phyloP scores from a whole-genome alignment of 176 grass and related monocot genomes.

The Oryza australiensis region DNA sequence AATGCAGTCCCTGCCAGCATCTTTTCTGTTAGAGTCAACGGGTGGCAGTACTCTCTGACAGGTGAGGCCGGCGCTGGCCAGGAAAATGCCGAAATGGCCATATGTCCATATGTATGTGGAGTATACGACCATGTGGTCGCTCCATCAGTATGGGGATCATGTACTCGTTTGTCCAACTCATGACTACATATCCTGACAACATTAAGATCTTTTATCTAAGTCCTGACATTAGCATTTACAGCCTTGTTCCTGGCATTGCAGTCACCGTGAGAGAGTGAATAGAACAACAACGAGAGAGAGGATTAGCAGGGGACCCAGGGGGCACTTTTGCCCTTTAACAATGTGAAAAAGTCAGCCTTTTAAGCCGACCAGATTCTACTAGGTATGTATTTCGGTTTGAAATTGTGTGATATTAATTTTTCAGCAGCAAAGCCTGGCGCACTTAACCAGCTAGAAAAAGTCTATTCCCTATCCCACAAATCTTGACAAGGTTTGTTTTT shows the following conservation, averaged over 20 bases:
- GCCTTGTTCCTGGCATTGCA: background rate
- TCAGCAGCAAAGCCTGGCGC: no score
- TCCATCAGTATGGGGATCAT: background rate
- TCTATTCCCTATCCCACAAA: no score
- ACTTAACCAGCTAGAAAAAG: no score
- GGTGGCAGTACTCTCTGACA: background rate
- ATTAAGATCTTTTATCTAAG: background rate
- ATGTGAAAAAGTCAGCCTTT: no score
- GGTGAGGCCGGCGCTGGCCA: background rate
- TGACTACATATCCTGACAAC: background rate
- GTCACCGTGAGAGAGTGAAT: background rate
- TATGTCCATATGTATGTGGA: background rate
- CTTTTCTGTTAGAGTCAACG: background rate
- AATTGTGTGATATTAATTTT: no score
- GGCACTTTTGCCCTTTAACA: no score
- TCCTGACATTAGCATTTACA: constrained; percentile 8
- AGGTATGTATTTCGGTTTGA: no score
- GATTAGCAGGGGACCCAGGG: no score
- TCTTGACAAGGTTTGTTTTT: no score
- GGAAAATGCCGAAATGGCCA: background rate
- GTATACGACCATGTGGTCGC: background rate
- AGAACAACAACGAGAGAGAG: no score
- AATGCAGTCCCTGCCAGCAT: constrained; percentile 5
- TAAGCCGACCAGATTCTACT: no score
- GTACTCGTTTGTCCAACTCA: background rate